Evolutionary conservation across 129 eudicot genomes (phyloP).

Genomic region (Centaurea solstitialis): DNA sequence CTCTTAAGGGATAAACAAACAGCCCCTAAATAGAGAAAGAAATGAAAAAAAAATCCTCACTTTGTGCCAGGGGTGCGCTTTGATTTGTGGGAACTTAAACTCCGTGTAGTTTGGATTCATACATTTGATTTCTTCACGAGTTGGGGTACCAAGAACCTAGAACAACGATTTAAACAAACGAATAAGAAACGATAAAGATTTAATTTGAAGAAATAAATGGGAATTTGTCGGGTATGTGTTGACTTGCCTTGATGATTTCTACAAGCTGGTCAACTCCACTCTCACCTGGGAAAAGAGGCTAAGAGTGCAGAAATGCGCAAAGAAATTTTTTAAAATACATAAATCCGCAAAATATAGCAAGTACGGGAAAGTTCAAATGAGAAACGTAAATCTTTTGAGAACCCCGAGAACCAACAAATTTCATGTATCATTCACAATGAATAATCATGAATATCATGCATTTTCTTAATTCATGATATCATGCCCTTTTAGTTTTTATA

Average conservation of each 20-base stretch:
- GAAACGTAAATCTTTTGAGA: background rate
- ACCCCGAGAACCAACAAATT: background rate
- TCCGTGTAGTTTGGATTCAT: slow-evolving; percentile 81
- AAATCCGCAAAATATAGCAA: background rate
- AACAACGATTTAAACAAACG: background rate
- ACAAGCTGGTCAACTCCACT: slow-evolving; percentile 85
- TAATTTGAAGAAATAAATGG: background rate
- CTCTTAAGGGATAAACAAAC: too few species aligned
- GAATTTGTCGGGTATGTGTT: background rate
- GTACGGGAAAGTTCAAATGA: background rate
- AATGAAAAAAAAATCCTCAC: slow-evolving; percentile 28
- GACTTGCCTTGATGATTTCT: slow-evolving; percentile 62
- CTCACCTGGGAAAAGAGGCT: slow-evolving; percentile 80
- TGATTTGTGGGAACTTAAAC: slow-evolving; percentile 63
- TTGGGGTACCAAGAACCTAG: slow-evolving; percentile 80
- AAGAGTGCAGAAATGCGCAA: slow-evolving; percentile 19
- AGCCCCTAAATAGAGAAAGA: background rate
- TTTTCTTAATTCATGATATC: too few species aligned
- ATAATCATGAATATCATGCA: background rate
- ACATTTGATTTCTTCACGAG: slow-evolving; percentile 73
- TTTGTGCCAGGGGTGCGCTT: slow-evolving; percentile 79
- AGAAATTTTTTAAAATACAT: background rate
- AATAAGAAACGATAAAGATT: background rate
- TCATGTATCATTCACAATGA: background rate
- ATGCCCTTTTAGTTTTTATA: too few species aligned